Base-by-base conservation (phyloP, 495 filamentous ascomycete genomes). In the Penicillium pulvis region DNA sequence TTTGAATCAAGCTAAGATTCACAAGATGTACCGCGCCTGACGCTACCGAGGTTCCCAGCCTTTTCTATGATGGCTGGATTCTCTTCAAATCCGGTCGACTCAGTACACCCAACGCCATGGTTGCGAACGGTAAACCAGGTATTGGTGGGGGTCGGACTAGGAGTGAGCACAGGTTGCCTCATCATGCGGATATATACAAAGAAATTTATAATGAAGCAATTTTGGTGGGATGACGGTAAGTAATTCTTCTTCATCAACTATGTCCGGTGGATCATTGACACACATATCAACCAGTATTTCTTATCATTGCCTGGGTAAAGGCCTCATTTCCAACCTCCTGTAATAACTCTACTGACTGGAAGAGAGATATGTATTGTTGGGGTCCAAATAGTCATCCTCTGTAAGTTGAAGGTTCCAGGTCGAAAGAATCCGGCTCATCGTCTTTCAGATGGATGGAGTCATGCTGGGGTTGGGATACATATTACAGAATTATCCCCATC, bases 221-320 rank as follows among this genome's bases (percentile, higher is more conserved):
- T 56, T 36, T 56, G 55, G 55, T 56, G 55, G 55, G 55, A 56
- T 41, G 55, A 57, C 35, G 47, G 55, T 57, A 33, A 14, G 47
- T 10, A 14, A 39, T 0, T 46, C 19, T 10, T 46, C 7, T 10
- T 46, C 12, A 7, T 44, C 41, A 17, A 44, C 41, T 20, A 16
- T 17, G 8, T 12, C 8, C 5, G 19, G 10, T 24, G 11, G 11
- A 44, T 1, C 8, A 46, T 24, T 46, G 23, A 24, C 43, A 7
- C 8, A 24, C 9, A 16, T 23, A 11, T 24, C 7, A 12, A 45
- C 23, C 43, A 46, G 43, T 46, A 6, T 46, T 23, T 24, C 8
- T 46, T 24, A 46, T 23, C 11, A 1, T 24, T 46, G 43, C 43
- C 6, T 46, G n/a, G 43, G 43, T 46, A 24, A 2, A 23, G 8